These are phyloP conservation scores for Epichloe hybrida DNA, from an alignment of 2,329 filamentous ascomycete genomes.

Conservation along the genomic window DNA sequence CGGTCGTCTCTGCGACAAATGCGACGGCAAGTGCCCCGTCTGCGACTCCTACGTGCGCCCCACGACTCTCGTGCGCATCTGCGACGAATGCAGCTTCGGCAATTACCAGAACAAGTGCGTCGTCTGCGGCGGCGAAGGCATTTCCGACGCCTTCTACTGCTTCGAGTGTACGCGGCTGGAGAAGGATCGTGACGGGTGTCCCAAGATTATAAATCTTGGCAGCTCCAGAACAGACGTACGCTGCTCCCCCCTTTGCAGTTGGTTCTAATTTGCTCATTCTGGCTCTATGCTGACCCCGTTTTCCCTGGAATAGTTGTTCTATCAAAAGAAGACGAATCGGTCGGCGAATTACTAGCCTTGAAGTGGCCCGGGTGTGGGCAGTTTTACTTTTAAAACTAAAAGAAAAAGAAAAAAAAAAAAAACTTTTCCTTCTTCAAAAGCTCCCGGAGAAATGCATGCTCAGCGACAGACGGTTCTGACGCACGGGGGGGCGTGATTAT, in stretches of 20 bases:
- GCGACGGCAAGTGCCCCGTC: conserved; percentile 97
- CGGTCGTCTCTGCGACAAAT: conserved; percentile 98
- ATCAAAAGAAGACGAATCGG: conserved; percentile 55
- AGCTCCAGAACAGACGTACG: conserved; percentile 85
- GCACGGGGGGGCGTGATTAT: background rate
- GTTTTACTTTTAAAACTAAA: background rate
- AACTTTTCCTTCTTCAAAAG: background rate
- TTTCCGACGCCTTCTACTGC: conserved; percentile 97
- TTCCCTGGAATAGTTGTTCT: conserved; percentile 35
- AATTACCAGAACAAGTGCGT: conserved; percentile 99
- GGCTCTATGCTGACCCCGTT: background rate
- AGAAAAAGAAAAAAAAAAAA: no score
- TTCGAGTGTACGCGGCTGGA: conserved; percentile 96
- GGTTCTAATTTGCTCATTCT: background rate
- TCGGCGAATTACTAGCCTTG: conserved; percentile 38
- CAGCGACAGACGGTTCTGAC: background rate
- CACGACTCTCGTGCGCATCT: conserved; percentile 93
- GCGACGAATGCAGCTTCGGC: conserved; percentile 97
- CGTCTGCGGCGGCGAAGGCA: conserved; percentile 94
- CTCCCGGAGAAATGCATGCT: background rate
- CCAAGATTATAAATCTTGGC: conserved; percentile 97
- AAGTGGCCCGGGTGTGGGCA: conserved; percentile 36
- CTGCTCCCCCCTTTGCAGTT: conserved; percentile 8
- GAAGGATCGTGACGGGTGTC: conserved; percentile 93
- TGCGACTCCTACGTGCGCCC: conserved; percentile 98